These are phyloP conservation scores for Scenedesmus sp. DNA, from an alignment of 163 green algal species.

Conservation along the genomic window DNA sequence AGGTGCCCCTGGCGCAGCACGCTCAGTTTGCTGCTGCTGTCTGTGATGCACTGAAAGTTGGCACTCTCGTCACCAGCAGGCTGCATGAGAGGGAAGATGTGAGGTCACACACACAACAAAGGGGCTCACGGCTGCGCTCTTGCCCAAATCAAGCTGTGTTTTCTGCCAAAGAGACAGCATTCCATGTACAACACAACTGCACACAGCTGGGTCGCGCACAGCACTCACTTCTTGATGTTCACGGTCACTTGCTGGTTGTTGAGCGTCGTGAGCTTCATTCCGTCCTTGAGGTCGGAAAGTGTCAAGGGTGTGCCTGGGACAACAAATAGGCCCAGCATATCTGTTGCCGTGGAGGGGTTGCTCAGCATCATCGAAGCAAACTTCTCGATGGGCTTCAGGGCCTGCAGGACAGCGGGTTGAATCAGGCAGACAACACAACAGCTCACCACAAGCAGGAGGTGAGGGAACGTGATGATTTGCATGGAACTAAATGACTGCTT, in stretches of 20 bases:
- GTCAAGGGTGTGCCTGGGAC: background rate
- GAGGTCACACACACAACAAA: too few relatives aligned
- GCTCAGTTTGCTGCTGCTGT: background rate
- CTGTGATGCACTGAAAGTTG: background rate
- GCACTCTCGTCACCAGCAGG: background rate
- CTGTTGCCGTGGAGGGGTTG: background rate
- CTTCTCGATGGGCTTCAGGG: constrained; percentile 1
- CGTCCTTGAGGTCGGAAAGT: background rate
- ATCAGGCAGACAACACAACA: background rate
- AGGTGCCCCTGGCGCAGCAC: background rate
- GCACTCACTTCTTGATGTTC: background rate
- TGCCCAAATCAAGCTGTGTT: too few relatives aligned
- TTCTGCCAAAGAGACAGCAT: too few relatives aligned
- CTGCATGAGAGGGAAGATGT: too few relatives aligned
- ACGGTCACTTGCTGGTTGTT: constrained; percentile 10
- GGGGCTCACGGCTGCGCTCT: too few relatives aligned
- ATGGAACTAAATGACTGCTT: too few relatives aligned
- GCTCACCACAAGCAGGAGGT: background rate
- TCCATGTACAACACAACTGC: too few relatives aligned
- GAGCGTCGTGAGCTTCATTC: background rate
- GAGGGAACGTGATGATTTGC: background rate
- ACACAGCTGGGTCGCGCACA: background rate
- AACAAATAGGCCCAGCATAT: background rate
- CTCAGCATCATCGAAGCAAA: background rate
- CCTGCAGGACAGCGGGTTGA: background rate